These are phyloP conservation scores for Rubia peregrina DNA, from an alignment of 305 asterid genomes.

Conservation along the genomic window DNA sequence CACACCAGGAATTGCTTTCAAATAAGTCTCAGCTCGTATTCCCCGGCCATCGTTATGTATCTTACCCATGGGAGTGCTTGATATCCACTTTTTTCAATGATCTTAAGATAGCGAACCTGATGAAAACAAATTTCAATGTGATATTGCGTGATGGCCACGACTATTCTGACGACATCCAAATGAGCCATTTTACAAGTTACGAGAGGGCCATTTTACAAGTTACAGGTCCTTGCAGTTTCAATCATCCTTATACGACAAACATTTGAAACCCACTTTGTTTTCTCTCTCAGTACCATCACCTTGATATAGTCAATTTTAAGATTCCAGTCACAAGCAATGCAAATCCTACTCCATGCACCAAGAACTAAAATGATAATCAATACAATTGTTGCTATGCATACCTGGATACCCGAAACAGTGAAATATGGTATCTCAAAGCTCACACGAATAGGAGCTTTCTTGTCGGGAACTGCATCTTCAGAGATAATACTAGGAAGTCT, in stretches of 20 bases:
- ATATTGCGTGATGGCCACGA: background rate
- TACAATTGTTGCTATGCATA: slow-evolving; percentile 13
- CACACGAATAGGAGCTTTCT: slow-evolving; percentile 92
- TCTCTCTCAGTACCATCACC: background rate
- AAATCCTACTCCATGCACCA: background rate
- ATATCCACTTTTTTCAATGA: slow-evolving; percentile 36
- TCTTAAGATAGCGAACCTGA: slow-evolving; percentile 33
- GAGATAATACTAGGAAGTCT: slow-evolving; percentile 81
- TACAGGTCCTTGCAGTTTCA: background rate
- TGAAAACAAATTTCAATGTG: background rate
- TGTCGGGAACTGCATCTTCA: slow-evolving; percentile 75
- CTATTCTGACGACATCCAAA: background rate
- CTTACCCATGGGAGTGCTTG: slow-evolving; percentile 44
- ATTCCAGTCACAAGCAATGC: background rate
- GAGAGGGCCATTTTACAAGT: background rate
- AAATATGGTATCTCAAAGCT: slow-evolving; percentile 96
- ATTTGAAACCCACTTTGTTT: background rate
- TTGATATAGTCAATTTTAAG: background rate
- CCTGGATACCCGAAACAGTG: slow-evolving; percentile 98
- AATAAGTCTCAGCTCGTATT: slow-evolving; percentile 34
- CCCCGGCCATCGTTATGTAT: slow-evolving; percentile 39
- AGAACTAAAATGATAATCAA: background rate
- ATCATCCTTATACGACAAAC: background rate
- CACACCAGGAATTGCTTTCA: slow-evolving; percentile 2
- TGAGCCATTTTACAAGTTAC: background rate